phyloP scores from a whole-genome alignment of 164 flowering plant genomes.

The Nelumbo lutea region DNA sequence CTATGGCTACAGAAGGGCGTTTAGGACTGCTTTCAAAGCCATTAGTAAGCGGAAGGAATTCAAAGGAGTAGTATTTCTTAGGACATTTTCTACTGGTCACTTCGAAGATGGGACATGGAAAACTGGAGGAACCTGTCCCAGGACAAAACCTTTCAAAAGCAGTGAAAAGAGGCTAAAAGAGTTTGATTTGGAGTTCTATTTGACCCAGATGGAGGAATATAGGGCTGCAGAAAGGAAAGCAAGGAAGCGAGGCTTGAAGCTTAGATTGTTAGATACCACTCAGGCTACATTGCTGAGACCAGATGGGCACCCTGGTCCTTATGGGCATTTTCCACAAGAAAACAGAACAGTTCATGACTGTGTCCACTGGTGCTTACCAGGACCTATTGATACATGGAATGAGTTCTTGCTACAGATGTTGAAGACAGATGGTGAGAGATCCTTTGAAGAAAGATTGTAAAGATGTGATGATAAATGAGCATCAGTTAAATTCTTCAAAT shows the following conservation, averaged over 20 bases:
- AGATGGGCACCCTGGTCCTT: not conserved
- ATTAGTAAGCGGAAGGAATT: not conserved
- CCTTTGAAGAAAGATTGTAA: not conserved
- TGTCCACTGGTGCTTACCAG: not conserved
- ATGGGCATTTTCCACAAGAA: not conserved
- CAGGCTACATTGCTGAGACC: not conserved
- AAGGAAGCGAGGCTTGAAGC: not conserved
- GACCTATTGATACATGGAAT: not conserved
- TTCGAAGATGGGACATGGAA: constrained; percentile 32
- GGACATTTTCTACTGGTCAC: not conserved
- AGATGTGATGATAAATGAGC: not conserved
- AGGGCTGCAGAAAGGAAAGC: constrained; percentile 25
- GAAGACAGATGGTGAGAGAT: not conserved
- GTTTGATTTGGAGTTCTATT: constrained; percentile 32
- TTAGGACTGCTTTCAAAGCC: constrained; percentile 1
- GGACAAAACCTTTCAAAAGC: constrained; percentile 39
- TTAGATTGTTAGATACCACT: not conserved
- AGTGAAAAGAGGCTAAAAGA: constrained; percentile 38
- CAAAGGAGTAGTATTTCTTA: not conserved
- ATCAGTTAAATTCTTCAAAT: not conserved
- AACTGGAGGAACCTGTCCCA: constrained; percentile 44
- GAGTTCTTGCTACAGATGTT: not conserved
- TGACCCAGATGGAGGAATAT: constrained; percentile 49
- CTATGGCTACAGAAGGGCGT: not conserved
- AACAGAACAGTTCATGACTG: not conserved